phyloP scores from a whole-genome alignment of 305 asterid species.

The Ajuga reptans region DNA sequence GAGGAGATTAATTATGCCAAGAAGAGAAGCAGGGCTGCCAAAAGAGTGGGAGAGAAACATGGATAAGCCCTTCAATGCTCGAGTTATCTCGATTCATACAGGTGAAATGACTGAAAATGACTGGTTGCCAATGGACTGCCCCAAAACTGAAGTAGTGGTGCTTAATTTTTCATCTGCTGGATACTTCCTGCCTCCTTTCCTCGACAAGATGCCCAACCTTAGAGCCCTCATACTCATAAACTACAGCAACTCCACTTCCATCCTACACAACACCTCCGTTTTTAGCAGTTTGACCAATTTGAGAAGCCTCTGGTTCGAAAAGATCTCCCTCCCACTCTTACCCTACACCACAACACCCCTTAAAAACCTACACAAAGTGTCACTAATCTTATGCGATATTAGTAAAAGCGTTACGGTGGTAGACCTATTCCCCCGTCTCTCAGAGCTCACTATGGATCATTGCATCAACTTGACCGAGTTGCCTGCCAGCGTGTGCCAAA shows the following conservation, averaged over 20 bases:
- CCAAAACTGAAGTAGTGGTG: conserved; percentile 76
- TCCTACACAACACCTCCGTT: conserved; percentile 51
- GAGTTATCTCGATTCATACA: conserved; percentile 70
- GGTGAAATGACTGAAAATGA: conserved; percentile 74
- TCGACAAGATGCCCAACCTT: conserved; percentile 66
- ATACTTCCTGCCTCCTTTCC: conserved; percentile 70
- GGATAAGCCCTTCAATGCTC: conserved; percentile 67
- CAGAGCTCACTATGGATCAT: conserved; percentile 76
- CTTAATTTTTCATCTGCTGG: conserved; percentile 54
- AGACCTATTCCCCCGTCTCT: conserved; percentile 69
- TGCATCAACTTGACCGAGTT: conserved; percentile 62
- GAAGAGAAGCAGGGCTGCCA: conserved; percentile 62
- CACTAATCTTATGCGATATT: conserved; percentile 59
- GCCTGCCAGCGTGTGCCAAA: conserved; percentile 50
- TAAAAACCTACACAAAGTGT: conserved; percentile 45
- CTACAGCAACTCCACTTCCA: conserved; percentile 40
- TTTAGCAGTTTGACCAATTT: conserved; percentile 53
- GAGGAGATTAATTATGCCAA: conserved; percentile 66
- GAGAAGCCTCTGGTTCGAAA: conserved; percentile 86
- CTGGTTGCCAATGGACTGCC: conserved; percentile 70
- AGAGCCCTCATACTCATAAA: conserved; percentile 71
- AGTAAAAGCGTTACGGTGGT: conserved; percentile 35
- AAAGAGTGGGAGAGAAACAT: conserved; percentile 79
- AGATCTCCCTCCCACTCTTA: conserved; percentile 47
- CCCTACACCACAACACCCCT: conserved; percentile 59